Conservation (phyloP, 176 grass and related monocot species). For the Cocos nucifera region DNA sequence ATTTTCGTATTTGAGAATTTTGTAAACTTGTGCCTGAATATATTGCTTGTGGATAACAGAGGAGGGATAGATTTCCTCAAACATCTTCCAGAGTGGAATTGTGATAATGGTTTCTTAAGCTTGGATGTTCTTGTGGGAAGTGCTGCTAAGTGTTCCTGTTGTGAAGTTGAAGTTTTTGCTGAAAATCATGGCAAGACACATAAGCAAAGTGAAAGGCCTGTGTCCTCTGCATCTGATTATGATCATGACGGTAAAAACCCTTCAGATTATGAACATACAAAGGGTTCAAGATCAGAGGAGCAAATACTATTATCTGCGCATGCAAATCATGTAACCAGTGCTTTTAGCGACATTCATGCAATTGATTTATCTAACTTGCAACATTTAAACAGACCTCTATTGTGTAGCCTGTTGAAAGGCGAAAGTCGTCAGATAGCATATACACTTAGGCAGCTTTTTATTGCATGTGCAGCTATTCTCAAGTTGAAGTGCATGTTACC, state of each 20-base stretch:
- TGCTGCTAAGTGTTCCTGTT: conserved; percentile 20
- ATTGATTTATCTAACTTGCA: conserved; percentile 36
- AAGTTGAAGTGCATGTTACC: conserved; percentile 45
- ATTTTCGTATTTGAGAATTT: conserved; percentile 61
- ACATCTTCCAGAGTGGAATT: conserved; percentile 30
- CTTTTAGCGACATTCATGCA: conserved; percentile 26
- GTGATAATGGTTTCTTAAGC: conserved; percentile 43
- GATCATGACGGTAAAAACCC: neutral
- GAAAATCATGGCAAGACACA: conserved; percentile 1
- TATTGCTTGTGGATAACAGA: conserved; percentile 52
- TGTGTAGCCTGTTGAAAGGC: conserved; percentile 55
- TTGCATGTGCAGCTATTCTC: conserved; percentile 63
- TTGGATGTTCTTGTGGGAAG: conserved; percentile 44
- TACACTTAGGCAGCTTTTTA: conserved; percentile 61
- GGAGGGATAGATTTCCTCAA: conserved; percentile 14
- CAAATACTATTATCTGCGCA: neutral
- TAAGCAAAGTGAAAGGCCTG: neutral
- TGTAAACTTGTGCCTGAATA: conserved; percentile 57
- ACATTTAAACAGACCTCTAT: conserved; percentile 31
- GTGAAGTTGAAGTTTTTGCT: conserved; percentile 2
- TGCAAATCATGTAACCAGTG: conserved; percentile 6
- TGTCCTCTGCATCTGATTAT: neutral
- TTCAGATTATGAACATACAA: neutral
- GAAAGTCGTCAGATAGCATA: conserved; percentile 40
- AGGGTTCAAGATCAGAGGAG: conserved; percentile 3